Evolutionary conservation across 2,329 filamentous ascomycete genomes (phyloP).

Genomic region (Monosporascus sp.): DNA sequence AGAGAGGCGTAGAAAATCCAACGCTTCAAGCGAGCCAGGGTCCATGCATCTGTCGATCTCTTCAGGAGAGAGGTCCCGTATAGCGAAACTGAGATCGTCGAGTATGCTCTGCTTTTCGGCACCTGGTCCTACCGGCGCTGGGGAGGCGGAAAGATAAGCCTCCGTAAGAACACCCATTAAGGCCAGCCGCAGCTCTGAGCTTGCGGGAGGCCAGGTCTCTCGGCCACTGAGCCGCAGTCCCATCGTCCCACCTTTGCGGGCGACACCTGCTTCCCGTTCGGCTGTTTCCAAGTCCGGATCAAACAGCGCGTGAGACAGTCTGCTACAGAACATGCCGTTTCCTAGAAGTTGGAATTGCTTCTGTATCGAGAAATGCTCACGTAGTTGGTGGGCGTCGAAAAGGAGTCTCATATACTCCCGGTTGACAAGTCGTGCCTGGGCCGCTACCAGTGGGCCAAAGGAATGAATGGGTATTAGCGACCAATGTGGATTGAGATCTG

Average conservation of each 20-base stretch:
- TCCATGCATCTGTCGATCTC: slow-evolving; percentile 83
- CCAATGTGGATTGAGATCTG: slow-evolving; percentile 46
- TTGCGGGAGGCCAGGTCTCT: slow-evolving; percentile 87
- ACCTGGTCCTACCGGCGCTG: slow-evolving; percentile 21
- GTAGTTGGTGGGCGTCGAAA: slow-evolving; percentile 67
- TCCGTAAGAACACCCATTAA: slow-evolving; percentile 82
- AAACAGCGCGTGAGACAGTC: slow-evolving; percentile 78
- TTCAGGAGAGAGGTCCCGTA: slow-evolving; percentile 71
- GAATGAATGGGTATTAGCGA: slow-evolving; percentile 64
- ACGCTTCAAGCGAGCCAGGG: slow-evolving; percentile 72
- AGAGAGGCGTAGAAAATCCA: slow-evolving; percentile 88
- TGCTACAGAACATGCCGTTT: slow-evolving; percentile 76
- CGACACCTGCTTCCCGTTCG: slow-evolving; percentile 64
- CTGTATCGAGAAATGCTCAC: slow-evolving; percentile 68
- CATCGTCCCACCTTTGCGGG: slow-evolving; percentile 66
- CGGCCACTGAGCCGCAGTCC: slow-evolving; percentile 78
- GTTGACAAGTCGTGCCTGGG: slow-evolving; percentile 74
- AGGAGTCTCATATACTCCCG: slow-evolving; percentile 69
- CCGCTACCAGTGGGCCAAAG: slow-evolving; percentile 66
- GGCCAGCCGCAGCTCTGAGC: slow-evolving; percentile 84
- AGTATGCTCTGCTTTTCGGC: slow-evolving; percentile 44
- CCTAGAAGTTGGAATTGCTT: slow-evolving; percentile 78
- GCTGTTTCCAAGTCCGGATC: slow-evolving; percentile 76
- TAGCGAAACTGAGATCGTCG: slow-evolving; percentile 72
- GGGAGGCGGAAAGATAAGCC: slow-evolving; percentile 45